Conservation (phyloP, 2,329 filamentous ascomycete genomes). For the Mollisia scopiformis region DNA sequence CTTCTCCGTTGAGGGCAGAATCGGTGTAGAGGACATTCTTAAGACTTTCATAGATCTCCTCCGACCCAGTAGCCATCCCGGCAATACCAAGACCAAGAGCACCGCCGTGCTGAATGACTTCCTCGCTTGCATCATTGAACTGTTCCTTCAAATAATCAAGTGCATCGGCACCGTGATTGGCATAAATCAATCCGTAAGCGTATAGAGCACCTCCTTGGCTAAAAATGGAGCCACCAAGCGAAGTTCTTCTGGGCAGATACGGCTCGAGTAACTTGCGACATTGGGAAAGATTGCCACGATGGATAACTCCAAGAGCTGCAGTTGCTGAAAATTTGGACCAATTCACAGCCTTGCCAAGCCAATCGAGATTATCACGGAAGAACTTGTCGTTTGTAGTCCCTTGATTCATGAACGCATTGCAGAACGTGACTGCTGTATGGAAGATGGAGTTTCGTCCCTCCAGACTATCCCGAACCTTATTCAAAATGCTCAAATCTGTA, state of each 20-base stretch:
- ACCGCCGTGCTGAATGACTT: constrained; percentile 96
- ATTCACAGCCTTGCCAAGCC: constrained; percentile 97
- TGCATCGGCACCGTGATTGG: constrained; percentile 93
- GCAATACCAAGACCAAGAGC: constrained; percentile 94
- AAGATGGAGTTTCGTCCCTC: constrained; percentile 98
- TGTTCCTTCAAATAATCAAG: constrained; percentile 77
- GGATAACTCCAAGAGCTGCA: constrained; percentile 93
- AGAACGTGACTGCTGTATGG: constrained; percentile 95
- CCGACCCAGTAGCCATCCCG: constrained; percentile 93
- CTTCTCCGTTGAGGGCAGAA: constrained; percentile 95
- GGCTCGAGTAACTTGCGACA: constrained; percentile 92
- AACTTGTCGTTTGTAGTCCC: constrained; percentile 98
- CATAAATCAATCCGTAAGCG: constrained; percentile 93
- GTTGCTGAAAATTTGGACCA: constrained; percentile 99
- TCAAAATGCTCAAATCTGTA: constrained; percentile 87
- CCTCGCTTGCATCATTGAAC: constrained; percentile 77
- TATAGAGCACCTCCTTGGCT: constrained; percentile 96
- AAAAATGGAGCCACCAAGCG: constrained; percentile 84
- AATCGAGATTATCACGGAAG: constrained; percentile 96
- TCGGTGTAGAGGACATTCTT: constrained; percentile 89
- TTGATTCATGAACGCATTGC: constrained; percentile 99
- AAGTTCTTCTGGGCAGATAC: constrained; percentile 81
- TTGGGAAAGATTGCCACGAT: constrained; percentile 91
- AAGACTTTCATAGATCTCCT: constrained; percentile 88
- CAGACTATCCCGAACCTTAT: constrained; percentile 94